phyloP scores from a whole-genome alignment of 2,329 filamentous ascomycete species.

The Fusarium nisikadoi region DNA sequence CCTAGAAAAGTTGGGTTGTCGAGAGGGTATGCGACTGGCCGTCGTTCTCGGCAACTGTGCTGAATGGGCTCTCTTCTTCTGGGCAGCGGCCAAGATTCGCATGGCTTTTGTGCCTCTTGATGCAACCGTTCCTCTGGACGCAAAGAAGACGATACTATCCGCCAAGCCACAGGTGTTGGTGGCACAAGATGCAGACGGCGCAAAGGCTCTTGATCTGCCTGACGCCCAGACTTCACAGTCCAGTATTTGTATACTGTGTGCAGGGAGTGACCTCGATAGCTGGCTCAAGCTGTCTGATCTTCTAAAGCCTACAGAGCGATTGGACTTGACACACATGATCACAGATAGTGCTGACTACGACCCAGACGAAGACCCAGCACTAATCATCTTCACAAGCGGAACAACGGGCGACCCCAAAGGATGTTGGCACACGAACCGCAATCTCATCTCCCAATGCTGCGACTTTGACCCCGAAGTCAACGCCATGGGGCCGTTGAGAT shows the following conservation, averaged over 20 bases:
- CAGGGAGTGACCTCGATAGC: conserved; percentile 15
- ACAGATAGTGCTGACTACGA: background rate
- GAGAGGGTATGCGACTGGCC: conserved; percentile 46
- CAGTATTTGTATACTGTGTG: conserved; percentile 41
- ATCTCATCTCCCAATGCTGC: conserved; percentile 52
- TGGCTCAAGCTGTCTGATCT: conserved; percentile 39
- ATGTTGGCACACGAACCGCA: conserved; percentile 55
- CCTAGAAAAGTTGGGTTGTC: conserved; percentile 39
- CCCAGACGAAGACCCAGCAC: conserved; percentile 42
- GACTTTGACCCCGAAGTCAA: conserved; percentile 51
- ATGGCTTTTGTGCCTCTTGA: conserved; percentile 52
- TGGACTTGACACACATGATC: background rate
- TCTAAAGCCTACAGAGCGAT: background rate
- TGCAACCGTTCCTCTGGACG: conserved; percentile 41
- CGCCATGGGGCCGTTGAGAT: conserved; percentile 44
- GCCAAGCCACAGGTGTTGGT: conserved; percentile 47
- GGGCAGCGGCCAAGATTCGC: conserved; percentile 50
- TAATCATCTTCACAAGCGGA: conserved; percentile 61
- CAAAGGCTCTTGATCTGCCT: conserved; percentile 31
- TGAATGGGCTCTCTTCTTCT: conserved; percentile 53
- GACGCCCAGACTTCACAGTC: background rate
- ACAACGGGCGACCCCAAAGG: conserved; percentile 61
- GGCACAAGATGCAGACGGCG: conserved; percentile 45
- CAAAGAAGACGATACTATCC: conserved; percentile 36
- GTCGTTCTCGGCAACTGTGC: conserved; percentile 51